These are phyloP conservation scores for Vitis hybrid DNA, from an alignment of 177 flowering plant genomes.

Conservation along the genomic window DNA sequence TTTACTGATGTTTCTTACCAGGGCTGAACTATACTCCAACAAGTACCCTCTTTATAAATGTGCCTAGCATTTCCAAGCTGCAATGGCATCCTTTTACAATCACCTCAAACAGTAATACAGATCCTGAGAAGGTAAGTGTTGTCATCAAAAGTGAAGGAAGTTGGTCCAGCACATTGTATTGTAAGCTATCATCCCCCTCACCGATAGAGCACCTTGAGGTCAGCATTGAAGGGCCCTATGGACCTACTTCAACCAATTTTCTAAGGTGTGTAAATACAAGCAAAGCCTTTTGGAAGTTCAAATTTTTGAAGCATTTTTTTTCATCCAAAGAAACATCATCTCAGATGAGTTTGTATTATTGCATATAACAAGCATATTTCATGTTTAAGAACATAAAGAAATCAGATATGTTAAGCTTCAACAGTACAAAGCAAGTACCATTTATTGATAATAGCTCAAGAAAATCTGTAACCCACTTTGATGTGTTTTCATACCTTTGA, in stretches of 20 bases:
- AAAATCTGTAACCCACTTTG: neutral
- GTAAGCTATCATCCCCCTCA: constrained; percentile 4
- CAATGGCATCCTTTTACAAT: constrained; percentile 20
- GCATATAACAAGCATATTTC: too few species aligned
- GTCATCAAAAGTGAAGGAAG: constrained; percentile 9
- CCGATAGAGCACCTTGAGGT: neutral
- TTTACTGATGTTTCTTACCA: constrained; percentile 1
- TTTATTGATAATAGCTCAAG: too few species aligned
- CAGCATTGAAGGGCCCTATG: constrained; percentile 14
- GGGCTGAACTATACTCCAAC: constrained; percentile 10
- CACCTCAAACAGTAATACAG: constrained; percentile 4
- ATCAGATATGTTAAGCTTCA: too few species aligned
- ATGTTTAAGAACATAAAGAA: too few species aligned
- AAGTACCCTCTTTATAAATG: constrained; percentile 9
- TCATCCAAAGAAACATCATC: too few species aligned
- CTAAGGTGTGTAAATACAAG: constrained; percentile 3
- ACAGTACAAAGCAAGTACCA: too few species aligned
- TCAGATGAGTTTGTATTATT: too few species aligned
- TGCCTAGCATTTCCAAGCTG: constrained; percentile 14
- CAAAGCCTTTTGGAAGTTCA: too few species aligned
- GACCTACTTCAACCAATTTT: constrained; percentile 8
- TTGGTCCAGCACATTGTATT: constrained; percentile 11
- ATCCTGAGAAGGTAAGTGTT: constrained; percentile 4
- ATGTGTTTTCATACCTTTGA: neutral
- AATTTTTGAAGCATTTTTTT: too few species aligned